Evolutionary conservation across 306 rosid genomes (phyloP), one percentile per base, ranked within the genome.

Genomic region (Benincasa hispida): DNA sequence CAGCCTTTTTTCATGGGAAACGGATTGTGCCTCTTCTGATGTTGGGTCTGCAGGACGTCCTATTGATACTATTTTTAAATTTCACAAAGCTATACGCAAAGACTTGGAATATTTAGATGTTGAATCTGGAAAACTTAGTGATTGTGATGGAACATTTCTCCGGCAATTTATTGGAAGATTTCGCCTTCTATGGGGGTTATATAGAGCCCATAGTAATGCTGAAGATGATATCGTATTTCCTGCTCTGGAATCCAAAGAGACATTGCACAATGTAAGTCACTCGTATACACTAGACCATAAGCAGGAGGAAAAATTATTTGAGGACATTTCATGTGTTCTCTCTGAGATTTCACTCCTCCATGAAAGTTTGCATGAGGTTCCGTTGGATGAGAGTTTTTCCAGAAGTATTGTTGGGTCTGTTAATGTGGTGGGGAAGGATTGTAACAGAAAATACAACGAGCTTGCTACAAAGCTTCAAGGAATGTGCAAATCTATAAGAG

Each of bases 161-260:
- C 82, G 85, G 57, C 96, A 92, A 84, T 95, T 95, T 76, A 88
- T 78, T 61, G 99, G 99, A 75, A 89, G 99, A 84, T 95, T 95
- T 80, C 98, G 93, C 66, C 94, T 95, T 77, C 86, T 95, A 78
- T 95, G 99, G 99, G 99, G 99, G 37, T 86, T 95, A 79, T 92
- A 95, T 80, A 90, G 98, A 88, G 99, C 99, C 76, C 99, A 95
- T 76, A 95, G 99, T 83, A 95, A 95, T 84, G 99, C 99, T 57
- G 99, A 95, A 83, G 99, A 95, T 81, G 99, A 95, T 82, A 90
- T 95, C 78, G 98, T 92, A 77, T 95, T 95, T 85, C 98, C 99
- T 48, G 99, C 99, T 0, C 77, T 95, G 83, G 98, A 95, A 89
- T 95, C 99, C 80, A 92, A 95, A 83, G 99, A 95, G 89, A 66